Base-by-base conservation (phyloP, 768 basidiomycete species). In the Plicaturopsis crispa region DNA sequence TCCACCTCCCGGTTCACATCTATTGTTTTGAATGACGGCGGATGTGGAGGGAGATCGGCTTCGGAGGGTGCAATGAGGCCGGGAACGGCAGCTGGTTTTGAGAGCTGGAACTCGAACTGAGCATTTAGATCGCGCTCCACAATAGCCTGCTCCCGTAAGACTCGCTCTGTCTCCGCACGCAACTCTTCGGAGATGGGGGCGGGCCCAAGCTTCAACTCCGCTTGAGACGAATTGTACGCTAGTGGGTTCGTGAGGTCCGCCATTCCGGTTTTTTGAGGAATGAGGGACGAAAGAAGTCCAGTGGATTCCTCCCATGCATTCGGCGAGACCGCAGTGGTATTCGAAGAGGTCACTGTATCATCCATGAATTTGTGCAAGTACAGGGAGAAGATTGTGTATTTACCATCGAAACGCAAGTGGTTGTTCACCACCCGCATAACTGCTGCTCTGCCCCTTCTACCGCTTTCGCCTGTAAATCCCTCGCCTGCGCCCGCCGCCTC, bases 371-470 rank as follows among this genome's bases (percentile, higher is more conserved):
- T 7, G 7, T 32, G 7, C 18, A 24, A 24, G 19, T 16, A 18
- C 7, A 41, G 24, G n/a, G 19, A n/a, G 13, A 40, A 33, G 39
- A 21, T 24, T 36, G 42, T 38, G 33, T 14, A 51, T 55, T 66
- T 62, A 93, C 93, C 88, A 50, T 93, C 84, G 46, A 98, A 88
- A 28, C 80, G 78, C 24, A 99, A 69, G 53, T 92, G 83, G 55
- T 91, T 93, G 55, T 96, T 96, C 17, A 99, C 84, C 24, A 98
- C 90, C 31, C 83, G 78, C 78, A 97, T 84, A 31, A 98, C 84
- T 7, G 89, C 77, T 36, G 90, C 82, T 49, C 96, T 72, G 4
- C 91, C 90, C 43, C 92, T 68, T 51, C 84, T 80, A 14, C 88
- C 90, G 40, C 74, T 75, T 48, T 89, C 82, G 1, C 86, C 89